Base-by-base conservation (phyloP, 179 eudicot species). In the Monotropa hypopitys region DNA sequence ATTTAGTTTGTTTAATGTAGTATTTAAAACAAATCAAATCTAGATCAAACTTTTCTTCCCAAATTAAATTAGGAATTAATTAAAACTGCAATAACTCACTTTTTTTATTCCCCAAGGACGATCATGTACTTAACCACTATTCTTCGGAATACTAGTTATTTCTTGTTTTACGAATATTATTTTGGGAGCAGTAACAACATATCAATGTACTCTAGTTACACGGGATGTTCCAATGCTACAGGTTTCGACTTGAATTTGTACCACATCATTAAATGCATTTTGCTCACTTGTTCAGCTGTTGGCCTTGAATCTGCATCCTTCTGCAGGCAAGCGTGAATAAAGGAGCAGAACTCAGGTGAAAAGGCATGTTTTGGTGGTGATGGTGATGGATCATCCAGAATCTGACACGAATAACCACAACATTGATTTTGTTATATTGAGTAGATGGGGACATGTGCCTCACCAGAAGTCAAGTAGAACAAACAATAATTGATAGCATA, bases 301-400 rank as follows among this genome's bases (percentile, higher is more conserved):
- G 97, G 99, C 87, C 99, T 90, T 70, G 90, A 84, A 75, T 85
- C 88, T 51, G 95, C 79, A 83, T 93, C 93, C 88, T 95, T 95
- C 79, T 86, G 88, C 74, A 95, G 87, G 85, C 99, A 95, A 74
- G 82, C 92, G 80, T 93, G 92, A 71, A 95, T 81, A 83, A 95
- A 95, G 45, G 94, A 93, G 83, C 95, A 91, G 80, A 95, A 93
- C 76, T 95, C 99, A 5, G 97, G 84, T 1, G 99, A 93, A 86
- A 90, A 91, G n/a, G 72, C 75, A 74, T 88, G 80, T 59, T 83
- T 87, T 77, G 90, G 82, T 26, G 92, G 94, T 16, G 93, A 87
- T 45, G 98, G 97, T 35, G 98, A 94, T 65, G 98, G 97, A 83
- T 94, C 98, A 79, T 94, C 96, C 83, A 92, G 80, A 54, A 94